Evolutionary conservation across 192 early-diverging fungal genomes (phyloP), one percentile per base, ranked within the genome.

Genomic region (Martensiomyces pterosporus): DNA sequence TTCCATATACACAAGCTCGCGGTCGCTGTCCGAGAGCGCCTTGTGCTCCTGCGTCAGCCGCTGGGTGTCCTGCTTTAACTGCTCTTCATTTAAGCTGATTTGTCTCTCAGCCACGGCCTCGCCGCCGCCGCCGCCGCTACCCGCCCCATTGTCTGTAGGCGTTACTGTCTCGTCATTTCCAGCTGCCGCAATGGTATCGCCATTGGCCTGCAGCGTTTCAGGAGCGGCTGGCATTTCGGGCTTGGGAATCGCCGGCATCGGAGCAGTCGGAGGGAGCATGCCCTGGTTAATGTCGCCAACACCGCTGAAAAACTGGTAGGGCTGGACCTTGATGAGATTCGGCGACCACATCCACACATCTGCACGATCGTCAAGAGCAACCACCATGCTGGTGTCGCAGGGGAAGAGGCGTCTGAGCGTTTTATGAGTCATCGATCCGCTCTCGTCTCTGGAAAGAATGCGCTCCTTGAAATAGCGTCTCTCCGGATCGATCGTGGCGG

Each of bases 261-360:
- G 12, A 42, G 36, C 41, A 9, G 13, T 60, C 33, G 80, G 82
- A 12, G 78, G 75, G 18, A 82, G 52, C 34, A 80, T 67, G 19
- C 75, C 75, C n/a, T 82, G 85, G 61, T 99, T 95, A 47, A 99
- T 99, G 64, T 99, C 97, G 12, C 94, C 97, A 43, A 84, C 87
- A 23, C 93, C 93, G 2, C 86, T 60, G 69, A 97, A 99, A 63
- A 93, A 99, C 43, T 85, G 85, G 65, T 94, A 99, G 26, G 92
- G 92, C 32, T 82, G 74, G 17, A 98, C 88, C 40, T 85, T 80
- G 36, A 97, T 84, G 19, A 99, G 53, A 69, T 97, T 93, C 4
- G 85, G 87, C 2, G 93, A 86, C 81, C 83, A 90, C 21, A 74
- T 59, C 97, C 97, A 99, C 3, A 99, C 89, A 62, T 99, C 94